phyloP scores from a whole-genome alignment of 306 rosid genomes.

The Vachellia pachyceras region DNA sequence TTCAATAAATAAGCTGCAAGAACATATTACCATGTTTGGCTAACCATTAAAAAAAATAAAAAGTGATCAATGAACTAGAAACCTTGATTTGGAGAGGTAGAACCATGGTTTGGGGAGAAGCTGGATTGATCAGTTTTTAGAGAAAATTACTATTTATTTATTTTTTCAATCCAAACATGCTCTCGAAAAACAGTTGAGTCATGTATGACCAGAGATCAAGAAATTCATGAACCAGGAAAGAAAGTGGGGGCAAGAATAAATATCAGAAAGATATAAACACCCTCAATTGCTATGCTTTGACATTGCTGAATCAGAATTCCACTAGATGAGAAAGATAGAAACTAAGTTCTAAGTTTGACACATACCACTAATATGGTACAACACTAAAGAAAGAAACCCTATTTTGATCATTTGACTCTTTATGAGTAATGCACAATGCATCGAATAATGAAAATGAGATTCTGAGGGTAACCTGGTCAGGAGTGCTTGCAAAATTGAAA shows the following conservation, averaged over 20 bases:
- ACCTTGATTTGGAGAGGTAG: too few species aligned
- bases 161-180: too few species aligned
- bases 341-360: slow-evolving; percentile 38
- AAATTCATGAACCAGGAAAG: slow-evolving; percentile 20
- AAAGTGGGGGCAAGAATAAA: slow-evolving; percentile 6
- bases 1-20: too few species aligned
- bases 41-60: too few species aligned
- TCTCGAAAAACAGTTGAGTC: background rate
- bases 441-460: slow-evolving; percentile 33
- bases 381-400: slow-evolving; percentile 41
- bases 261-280: background rate
- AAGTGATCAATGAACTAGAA: too few species aligned
- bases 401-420: slow-evolving; percentile 37
- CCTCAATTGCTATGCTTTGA: slow-evolving; percentile 19
- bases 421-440: slow-evolving; percentile 32
- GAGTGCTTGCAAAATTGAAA: slow-evolving; percentile 48
- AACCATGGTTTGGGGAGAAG: too few species aligned
- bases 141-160: too few species aligned
- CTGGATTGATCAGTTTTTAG: too few species aligned
- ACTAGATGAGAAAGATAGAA: slow-evolving; percentile 25
- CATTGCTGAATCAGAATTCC: slow-evolving; percentile 19
- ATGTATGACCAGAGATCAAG: slow-evolving; percentile 6
- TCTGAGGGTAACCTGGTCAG: slow-evolving; percentile 50
- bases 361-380: slow-evolving; percentile 45
- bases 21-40: too few species aligned